These are phyloP conservation scores for Aspergillus fijiensis DNA, from an alignment of 2,329 filamentous ascomycete genomes.

Conservation along the genomic window DNA sequence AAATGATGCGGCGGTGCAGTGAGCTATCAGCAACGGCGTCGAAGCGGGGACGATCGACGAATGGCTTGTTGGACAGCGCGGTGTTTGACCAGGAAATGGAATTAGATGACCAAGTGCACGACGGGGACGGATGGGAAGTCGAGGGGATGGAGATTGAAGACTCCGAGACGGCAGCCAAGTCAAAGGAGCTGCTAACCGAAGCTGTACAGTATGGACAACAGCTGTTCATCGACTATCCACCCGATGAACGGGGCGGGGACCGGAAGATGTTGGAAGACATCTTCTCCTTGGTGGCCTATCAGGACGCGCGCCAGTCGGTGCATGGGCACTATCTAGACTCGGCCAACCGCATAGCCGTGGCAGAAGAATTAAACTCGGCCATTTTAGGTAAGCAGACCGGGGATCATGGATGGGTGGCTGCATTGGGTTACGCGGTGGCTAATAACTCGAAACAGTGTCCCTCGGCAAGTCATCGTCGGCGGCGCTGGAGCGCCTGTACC, in stretches of 20 bases:
- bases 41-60: slow-evolving; percentile 43
- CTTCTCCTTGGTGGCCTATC: slow-evolving; percentile 83
- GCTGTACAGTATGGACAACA: slow-evolving; percentile 78
- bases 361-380: slow-evolving; percentile 90
- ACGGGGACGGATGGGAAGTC: slow-evolving; percentile 34
- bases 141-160: slow-evolving; percentile 60
- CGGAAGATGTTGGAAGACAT: slow-evolving; percentile 76
- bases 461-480: slow-evolving; percentile 86
- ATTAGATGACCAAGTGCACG: slow-evolving; percentile 52
- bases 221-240: slow-evolving; percentile 73
- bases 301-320: slow-evolving; percentile 73
- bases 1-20: slow-evolving; percentile 79
- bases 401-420: background rate
- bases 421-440: slow-evolving; percentile 27
- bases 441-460: slow-evolving; percentile 61
- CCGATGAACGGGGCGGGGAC: slow-evolving; percentile 68
- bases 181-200: slow-evolving; percentile 60
- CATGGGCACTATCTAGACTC: slow-evolving; percentile 76
- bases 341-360: slow-evolving; percentile 72
- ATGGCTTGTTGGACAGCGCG: slow-evolving; percentile 43
- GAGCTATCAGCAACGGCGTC: slow-evolving; percentile 53
- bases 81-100: slow-evolving; percentile 58
- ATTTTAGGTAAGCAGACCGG: slow-evolving; percentile 68
- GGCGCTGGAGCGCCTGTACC: slow-evolving; percentile 78
- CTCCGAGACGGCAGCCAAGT: slow-evolving; percentile 34